A percentile compares a stretch with the other conserved stretches of the same genome.
Evolutionary conservation across 495 filamentous ascomycete genomes (phyloP).

Genomic region (Rostrohypoxylon terebratum): DNA sequence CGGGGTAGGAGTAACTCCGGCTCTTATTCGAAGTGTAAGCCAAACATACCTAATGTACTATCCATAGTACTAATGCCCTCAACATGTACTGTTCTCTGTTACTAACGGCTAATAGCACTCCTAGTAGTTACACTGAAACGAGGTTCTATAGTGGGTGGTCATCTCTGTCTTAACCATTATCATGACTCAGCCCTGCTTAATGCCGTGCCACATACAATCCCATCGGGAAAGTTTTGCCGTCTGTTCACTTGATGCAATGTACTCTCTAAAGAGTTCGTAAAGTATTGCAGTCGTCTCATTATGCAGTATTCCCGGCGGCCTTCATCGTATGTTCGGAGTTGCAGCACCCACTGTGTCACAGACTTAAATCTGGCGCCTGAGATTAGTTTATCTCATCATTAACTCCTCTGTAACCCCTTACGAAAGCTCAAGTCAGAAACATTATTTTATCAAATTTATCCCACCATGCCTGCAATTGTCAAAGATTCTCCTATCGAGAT

Average conservation of each 20-base stretch:
- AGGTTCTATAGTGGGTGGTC: slow-evolving; percentile 2
- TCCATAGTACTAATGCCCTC: slow-evolving; percentile 1
- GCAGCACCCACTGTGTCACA: slow-evolving; percentile 1
- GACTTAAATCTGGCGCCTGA: slow-evolving; percentile 11
- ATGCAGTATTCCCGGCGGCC: background rate
- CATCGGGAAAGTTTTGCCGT: background rate
- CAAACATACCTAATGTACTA: background rate
- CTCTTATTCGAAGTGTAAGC: slow-evolving; percentile 7
- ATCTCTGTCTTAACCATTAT: slow-evolving; percentile 13
- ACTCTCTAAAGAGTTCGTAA: background rate
- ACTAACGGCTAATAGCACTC: background rate
- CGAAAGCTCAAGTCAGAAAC: background rate
- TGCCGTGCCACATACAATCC: slow-evolving; percentile 3
- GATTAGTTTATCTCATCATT: slow-evolving; percentile 21
- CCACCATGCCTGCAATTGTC: slow-evolving; percentile 23
- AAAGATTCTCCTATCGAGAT: slow-evolving; percentile 41
- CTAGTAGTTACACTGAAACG: slow-evolving; percentile 5
- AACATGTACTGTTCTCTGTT: background rate
- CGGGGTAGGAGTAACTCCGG: slow-evolving; percentile 41
- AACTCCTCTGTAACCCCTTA: background rate
- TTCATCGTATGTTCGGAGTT: slow-evolving; percentile 5
- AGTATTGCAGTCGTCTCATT: background rate
- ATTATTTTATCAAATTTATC: slow-evolving; percentile 5
- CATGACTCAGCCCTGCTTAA: slow-evolving; percentile 21
- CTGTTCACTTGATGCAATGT: background rate